Conservation (phyloP, 1,284 basidiomycete genomes). For the Takashimella koratensis region DNA sequence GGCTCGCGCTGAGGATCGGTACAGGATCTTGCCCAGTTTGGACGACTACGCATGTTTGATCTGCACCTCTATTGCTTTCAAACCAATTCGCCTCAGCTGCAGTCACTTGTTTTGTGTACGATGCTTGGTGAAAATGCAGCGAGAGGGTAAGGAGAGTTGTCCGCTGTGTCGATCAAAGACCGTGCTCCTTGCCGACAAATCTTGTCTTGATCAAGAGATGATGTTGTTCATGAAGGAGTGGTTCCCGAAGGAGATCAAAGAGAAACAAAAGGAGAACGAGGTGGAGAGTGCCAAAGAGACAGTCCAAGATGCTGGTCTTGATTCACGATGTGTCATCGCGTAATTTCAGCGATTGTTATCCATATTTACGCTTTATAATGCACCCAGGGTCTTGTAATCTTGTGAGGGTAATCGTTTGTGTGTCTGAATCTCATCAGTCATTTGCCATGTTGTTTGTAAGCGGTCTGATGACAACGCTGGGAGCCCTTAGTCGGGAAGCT, state of each 20-base stretch:
- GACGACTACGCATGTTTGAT: slow-evolving; percentile 66
- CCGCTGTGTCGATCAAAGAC: slow-evolving; percentile 79
- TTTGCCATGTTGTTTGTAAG: too few relatives aligned
- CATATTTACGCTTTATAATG: too few relatives aligned
- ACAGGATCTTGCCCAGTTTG: slow-evolving; percentile 53
- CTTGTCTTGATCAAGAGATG: slow-evolving; percentile 37
- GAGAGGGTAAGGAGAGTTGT: slow-evolving; percentile 70
- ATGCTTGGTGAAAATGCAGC: slow-evolving; percentile 93
- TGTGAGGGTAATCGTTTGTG: too few relatives aligned
- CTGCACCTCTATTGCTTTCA: slow-evolving; percentile 79
- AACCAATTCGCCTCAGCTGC: slow-evolving; percentile 78
- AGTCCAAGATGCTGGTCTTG: slow-evolving; percentile 60
- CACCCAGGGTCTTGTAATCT: too few relatives aligned
- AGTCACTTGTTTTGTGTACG: slow-evolving; percentile 88
- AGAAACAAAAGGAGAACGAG: slow-evolving; percentile 74
- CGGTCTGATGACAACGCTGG: too few relatives aligned
- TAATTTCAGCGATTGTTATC: background rate
- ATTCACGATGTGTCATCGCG: slow-evolving; percentile 33
- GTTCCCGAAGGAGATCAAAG: slow-evolving; percentile 81
- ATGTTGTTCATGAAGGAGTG: slow-evolving; percentile 77
- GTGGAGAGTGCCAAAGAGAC: slow-evolving; percentile 71
- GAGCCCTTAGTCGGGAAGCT: too few relatives aligned
- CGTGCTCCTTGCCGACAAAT: slow-evolving; percentile 68
- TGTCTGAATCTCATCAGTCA: too few relatives aligned
- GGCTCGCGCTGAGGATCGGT: background rate